Conservation (phyloP, 768 basidiomycete species). For the Termitomyces sp. region DNA sequence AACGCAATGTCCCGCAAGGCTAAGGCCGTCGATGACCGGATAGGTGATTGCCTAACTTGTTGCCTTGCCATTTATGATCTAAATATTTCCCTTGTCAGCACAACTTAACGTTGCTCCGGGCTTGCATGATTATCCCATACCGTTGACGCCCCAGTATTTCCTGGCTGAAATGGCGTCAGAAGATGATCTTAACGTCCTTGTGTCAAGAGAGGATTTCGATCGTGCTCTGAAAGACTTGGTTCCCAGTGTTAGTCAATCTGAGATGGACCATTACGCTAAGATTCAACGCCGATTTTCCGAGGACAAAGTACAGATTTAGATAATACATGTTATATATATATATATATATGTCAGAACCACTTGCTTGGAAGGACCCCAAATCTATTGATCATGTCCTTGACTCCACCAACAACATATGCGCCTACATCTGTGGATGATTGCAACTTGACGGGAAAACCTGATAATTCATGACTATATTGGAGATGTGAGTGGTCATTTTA, state of each 20-base stretch:
- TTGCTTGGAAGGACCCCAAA: slow-evolving; percentile 48
- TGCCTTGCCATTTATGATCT: background rate
- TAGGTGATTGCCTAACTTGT: slow-evolving; percentile 40
- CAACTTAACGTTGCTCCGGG: slow-evolving; percentile 42
- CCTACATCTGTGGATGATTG: slow-evolving; percentile 38
- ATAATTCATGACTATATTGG: slow-evolving; percentile 35
- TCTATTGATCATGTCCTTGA: slow-evolving; percentile 50
- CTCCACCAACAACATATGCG: slow-evolving; percentile 37
- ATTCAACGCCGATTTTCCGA: slow-evolving; percentile 68
- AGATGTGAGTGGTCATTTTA: background rate
- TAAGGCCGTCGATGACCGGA: slow-evolving; percentile 64
- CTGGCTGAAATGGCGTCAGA: slow-evolving; percentile 73
- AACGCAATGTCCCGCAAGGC: slow-evolving; percentile 92
- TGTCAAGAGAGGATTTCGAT: slow-evolving; percentile 71
- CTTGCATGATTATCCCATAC: slow-evolving; percentile 46
- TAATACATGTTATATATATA: background rate
- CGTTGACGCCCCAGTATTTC: slow-evolving; percentile 86
- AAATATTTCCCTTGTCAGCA: slow-evolving; percentile 18
- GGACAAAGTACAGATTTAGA: background rate
- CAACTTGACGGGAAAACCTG: slow-evolving; percentile 41
- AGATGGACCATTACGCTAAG: slow-evolving; percentile 77
- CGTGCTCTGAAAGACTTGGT: slow-evolving; percentile 63
- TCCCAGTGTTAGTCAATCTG: slow-evolving; percentile 79
- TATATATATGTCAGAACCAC: slow-evolving; percentile 41
- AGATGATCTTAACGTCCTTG: slow-evolving; percentile 70